These are phyloP conservation scores for Neonothopanus nambi DNA, from an alignment of 1,284 basidiomycete genomes.

Conservation along the genomic window DNA sequence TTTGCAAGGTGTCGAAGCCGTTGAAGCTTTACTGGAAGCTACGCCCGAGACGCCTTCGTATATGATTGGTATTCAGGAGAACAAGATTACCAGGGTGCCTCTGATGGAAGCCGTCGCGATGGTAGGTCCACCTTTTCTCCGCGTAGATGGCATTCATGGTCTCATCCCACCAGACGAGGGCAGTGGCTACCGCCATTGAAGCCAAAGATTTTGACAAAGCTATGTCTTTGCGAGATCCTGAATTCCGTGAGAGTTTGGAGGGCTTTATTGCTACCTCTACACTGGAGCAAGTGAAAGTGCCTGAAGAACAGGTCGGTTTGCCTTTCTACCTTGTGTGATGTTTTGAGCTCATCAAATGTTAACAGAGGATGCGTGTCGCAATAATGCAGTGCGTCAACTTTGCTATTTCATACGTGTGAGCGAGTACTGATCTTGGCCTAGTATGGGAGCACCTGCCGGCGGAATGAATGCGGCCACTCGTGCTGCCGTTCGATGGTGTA, in stretches of 20 bases:
- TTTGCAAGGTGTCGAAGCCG: conserved; percentile 92
- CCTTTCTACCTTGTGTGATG: too few relatives aligned
- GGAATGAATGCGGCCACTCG: conserved; percentile 99
- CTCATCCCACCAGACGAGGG: conserved; percentile 64
- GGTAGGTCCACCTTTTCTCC: conserved; percentile 40
- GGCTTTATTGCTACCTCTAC: conserved; percentile 80
- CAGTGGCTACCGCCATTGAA: conserved; percentile 82
- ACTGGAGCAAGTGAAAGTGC: conserved; percentile 62
- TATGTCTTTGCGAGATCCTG: conserved; percentile 87
- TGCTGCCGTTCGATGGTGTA: conserved; percentile 91
- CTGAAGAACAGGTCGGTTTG: conserved; percentile 56
- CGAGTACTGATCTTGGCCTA: conserved; percentile 30
- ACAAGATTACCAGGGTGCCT: conserved; percentile 91
- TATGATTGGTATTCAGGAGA: conserved; percentile 96
- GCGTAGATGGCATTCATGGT: neutral
- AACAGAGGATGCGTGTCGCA: conserved; percentile 81
- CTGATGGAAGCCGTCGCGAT: conserved; percentile 91
- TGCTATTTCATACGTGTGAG: neutral
- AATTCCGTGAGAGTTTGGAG: conserved; percentile 86
- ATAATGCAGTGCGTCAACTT: conserved; percentile 82
- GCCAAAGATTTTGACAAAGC: conserved; percentile 87
- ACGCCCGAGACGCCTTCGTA: conserved; percentile 92
- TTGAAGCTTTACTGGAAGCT: conserved; percentile 87
- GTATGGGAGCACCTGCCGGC: conserved; percentile 94
- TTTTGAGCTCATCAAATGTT: conserved; percentile 9